These are phyloP conservation scores for Nakazawaea wickerhamii DNA, from an alignment of 805 yeast species.

Conservation along the genomic window DNA sequence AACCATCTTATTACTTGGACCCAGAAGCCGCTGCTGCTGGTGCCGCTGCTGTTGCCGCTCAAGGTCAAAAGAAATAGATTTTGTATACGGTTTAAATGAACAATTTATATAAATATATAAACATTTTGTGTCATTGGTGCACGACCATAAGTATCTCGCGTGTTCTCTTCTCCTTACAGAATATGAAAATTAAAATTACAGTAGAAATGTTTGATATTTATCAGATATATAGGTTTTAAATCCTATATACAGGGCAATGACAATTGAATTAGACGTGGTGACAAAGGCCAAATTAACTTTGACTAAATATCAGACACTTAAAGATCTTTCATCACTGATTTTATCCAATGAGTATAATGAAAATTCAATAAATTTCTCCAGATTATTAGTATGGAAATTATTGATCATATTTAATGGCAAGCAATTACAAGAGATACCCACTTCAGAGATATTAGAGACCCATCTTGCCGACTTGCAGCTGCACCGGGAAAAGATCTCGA, in stretches of 20 bases:
- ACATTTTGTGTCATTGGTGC: too few species aligned
- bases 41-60: slow-evolving; percentile 98
- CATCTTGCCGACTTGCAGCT: slow-evolving; percentile 16
- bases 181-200: too few species aligned
- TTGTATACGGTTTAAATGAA: not conserved
- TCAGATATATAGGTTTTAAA: not conserved
- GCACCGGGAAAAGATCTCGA: slow-evolving; percentile 17
- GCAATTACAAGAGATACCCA: slow-evolving; percentile 6
- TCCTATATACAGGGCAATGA: not conserved
- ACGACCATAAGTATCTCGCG: too few species aligned
- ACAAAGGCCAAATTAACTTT: slow-evolving; percentile 11
- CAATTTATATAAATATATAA: not conserved
- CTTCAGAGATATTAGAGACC: not conserved
- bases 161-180: too few species aligned
- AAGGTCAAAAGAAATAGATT: slow-evolving; percentile 65
- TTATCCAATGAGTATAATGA: slow-evolving; percentile 15
- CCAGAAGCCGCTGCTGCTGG: slow-evolving; percentile 99
- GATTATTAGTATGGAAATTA: slow-evolving; percentile 22
- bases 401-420: slow-evolving; percentile 14
- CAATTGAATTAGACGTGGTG: slow-evolving; percentile 7
- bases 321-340: slow-evolving; percentile 7
- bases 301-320: slow-evolving; percentile 8
- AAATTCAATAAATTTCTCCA: slow-evolving; percentile 17
- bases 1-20: slow-evolving; percentile 94
- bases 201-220: too few species aligned